A percentile compares a stretch with the other conserved stretches of the same genome.
Conservation (phyloP, 1,139 yeast genomes). For the Saccharomyces hybrid region DNA sequence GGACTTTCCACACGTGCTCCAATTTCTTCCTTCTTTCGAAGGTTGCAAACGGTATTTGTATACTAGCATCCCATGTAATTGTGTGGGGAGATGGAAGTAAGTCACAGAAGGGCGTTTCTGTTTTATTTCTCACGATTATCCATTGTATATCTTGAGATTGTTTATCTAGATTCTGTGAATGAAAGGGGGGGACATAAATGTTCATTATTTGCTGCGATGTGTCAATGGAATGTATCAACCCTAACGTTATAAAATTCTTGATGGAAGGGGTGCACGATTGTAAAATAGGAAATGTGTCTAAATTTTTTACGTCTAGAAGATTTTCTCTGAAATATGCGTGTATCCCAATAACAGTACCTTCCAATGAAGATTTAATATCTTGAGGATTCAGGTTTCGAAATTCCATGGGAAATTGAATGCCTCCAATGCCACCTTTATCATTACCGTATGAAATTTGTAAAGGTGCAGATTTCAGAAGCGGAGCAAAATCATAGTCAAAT, state of each 20-base stretch:
- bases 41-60: constrained; percentile 45
- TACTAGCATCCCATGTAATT: constrained; percentile 12
- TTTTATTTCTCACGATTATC: constrained; percentile 55
- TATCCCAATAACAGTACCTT: constrained; percentile 48
- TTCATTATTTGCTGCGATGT: constrained; percentile 37
- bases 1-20: constrained; percentile 55
- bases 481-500: constrained; percentile 42
- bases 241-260: constrained; percentile 37
- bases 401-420: constrained; percentile 33
- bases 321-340: constrained; percentile 25
- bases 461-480: constrained; percentile 45
- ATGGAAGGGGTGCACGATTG: not conserved
- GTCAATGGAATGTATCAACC: constrained; percentile 60
- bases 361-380: constrained; percentile 42
- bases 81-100: constrained; percentile 29
- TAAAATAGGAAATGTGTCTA: constrained; percentile 17
- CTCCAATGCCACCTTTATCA: constrained; percentile 20
- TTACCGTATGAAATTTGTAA: constrained; percentile 41
- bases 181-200: constrained; percentile 46
- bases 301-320: constrained; percentile 1
- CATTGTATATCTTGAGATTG: constrained; percentile 32
- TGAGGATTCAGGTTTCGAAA: constrained; percentile 34
- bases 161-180: constrained; percentile 1
- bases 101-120: constrained; percentile 49
- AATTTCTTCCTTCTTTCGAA: constrained; percentile 37